Evolutionary conservation across 73 alveolate species (phyloP).

Genomic region (Blepharisma stoltei): DNA sequence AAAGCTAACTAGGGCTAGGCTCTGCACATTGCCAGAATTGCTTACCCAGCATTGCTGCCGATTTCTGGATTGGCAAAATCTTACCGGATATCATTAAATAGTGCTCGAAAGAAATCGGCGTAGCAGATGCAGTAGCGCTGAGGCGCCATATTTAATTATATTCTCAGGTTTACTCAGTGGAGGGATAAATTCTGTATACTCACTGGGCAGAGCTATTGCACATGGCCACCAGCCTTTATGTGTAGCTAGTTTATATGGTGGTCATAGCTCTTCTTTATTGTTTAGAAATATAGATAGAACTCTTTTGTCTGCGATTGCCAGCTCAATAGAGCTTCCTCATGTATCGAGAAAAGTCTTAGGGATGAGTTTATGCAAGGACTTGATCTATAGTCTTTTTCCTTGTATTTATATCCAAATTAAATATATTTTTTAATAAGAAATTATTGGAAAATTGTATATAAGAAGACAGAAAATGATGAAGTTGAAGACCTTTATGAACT

Average conservation of each 20-base stretch:
- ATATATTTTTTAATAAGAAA: too few species aligned
- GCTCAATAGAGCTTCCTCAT: constrained; percentile 84
- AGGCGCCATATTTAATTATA: too few species aligned
- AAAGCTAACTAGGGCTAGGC: too few species aligned
- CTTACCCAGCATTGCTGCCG: too few species aligned
- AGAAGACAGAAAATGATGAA: constrained; percentile 67
- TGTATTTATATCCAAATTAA: too few species aligned
- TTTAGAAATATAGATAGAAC: constrained; percentile 91
- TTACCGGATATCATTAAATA: too few species aligned
- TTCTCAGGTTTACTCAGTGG: constrained; percentile 51
- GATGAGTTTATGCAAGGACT: constrained; percentile 30
- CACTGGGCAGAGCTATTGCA: constrained; percentile 72
- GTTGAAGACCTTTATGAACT: constrained; percentile 93
- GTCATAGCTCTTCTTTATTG: constrained; percentile 80
- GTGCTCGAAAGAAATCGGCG: too few species aligned
- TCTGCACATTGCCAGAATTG: too few species aligned
- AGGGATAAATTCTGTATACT: constrained; percentile 64
- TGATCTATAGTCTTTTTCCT: constrained; percentile 37
- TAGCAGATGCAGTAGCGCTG: too few species aligned
- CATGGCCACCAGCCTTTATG: constrained; percentile 83
- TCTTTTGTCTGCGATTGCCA: constrained; percentile 81
- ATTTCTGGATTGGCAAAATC: too few species aligned
- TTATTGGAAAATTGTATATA: too few species aligned
- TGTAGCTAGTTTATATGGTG: constrained; percentile 70
- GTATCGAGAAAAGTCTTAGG: constrained; percentile 61